These are phyloP conservation scores for Phytophthora sansomeana DNA, from an alignment of 352 stramenopile species.

Conservation along the genomic window DNA sequence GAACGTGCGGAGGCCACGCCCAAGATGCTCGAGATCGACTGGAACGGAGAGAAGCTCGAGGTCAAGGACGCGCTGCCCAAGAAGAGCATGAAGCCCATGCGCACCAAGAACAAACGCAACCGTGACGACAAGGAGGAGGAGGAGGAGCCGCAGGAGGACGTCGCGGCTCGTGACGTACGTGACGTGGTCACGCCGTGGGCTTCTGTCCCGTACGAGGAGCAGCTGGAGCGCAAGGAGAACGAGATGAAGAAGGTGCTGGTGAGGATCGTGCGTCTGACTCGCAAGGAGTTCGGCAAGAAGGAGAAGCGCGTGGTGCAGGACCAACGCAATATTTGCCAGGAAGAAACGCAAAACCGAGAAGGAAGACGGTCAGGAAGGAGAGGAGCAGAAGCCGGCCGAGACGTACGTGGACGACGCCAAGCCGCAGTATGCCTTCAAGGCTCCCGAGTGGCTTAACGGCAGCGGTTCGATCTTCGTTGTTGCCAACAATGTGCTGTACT, in stretches of 20 bases:
- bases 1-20: slow-evolving; percentile 64
- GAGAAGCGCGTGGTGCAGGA: slow-evolving; percentile 76
- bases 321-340: slow-evolving; percentile 59
- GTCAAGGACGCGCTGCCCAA: slow-evolving; percentile 82
- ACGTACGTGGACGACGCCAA: slow-evolving; percentile 39
- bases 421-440: slow-evolving; percentile 47
- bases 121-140: slow-evolving; percentile 10
- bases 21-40: slow-evolving; percentile 61
- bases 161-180: slow-evolving; percentile 54
- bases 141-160: slow-evolving; percentile 18
- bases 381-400: slow-evolving; percentile 22
- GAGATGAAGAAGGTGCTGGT: slow-evolving; percentile 93
- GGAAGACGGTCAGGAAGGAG: too few relatives aligned
- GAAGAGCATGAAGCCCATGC: slow-evolving; percentile 51
- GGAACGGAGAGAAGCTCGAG: slow-evolving; percentile 75
- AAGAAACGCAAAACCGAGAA: slow-evolving; percentile 77
- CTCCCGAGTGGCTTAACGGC: slow-evolving; percentile 81
- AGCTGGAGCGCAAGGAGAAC: slow-evolving; percentile 85
- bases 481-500: slow-evolving; percentile 61
- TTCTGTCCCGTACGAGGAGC: slow-evolving; percentile 78
- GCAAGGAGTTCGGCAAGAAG: slow-evolving; percentile 90
- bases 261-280: slow-evolving; percentile 84
- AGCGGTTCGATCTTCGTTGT: slow-evolving; percentile 81
- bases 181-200: slow-evolving; percentile 89
- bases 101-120: slow-evolving; percentile 19